These are phyloP conservation scores for Podospora comata DNA, from an alignment of 495 filamentous ascomycete species.

Conservation along the genomic window DNA sequence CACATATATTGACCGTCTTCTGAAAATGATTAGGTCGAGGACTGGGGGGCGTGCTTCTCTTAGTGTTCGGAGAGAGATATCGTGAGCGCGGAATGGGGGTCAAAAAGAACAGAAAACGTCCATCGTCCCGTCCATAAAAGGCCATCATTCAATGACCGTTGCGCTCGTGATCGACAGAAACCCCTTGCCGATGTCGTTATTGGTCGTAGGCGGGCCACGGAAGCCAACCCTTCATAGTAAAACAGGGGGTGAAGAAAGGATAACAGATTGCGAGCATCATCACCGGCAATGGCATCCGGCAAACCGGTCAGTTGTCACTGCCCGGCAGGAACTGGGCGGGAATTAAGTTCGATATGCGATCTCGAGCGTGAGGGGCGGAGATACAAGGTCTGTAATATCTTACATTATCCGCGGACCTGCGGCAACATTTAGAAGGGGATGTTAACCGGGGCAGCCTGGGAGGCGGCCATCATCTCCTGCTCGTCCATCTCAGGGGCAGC, in stretches of 20 bases:
- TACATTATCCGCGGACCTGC: background rate
- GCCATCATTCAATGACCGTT: background rate
- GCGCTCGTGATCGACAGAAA: background rate
- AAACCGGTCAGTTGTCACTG: background rate
- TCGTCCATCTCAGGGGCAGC: constrained; percentile 83
- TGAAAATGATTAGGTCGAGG: background rate
- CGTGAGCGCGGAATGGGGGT: background rate
- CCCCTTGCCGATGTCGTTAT: background rate
- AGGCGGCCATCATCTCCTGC: constrained; percentile 60
- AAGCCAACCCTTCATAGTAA: background rate
- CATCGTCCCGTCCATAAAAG: background rate
- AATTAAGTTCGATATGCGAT: background rate
- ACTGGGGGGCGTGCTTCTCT: background rate
- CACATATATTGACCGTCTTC: background rate
- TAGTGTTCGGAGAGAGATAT: background rate
- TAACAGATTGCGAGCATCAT: background rate
- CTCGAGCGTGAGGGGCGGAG: background rate
- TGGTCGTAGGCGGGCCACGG: background rate
- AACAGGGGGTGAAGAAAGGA: background rate
- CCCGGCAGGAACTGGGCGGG: background rate
- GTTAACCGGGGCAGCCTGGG: constrained; percentile 41
- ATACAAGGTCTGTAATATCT: background rate
- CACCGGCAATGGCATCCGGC: background rate
- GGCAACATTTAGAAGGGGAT: constrained; percentile 52
- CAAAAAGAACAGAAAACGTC: background rate